Evolutionary conservation across 495 filamentous ascomycete genomes (phyloP).

Genomic region (Letharia lupina): DNA sequence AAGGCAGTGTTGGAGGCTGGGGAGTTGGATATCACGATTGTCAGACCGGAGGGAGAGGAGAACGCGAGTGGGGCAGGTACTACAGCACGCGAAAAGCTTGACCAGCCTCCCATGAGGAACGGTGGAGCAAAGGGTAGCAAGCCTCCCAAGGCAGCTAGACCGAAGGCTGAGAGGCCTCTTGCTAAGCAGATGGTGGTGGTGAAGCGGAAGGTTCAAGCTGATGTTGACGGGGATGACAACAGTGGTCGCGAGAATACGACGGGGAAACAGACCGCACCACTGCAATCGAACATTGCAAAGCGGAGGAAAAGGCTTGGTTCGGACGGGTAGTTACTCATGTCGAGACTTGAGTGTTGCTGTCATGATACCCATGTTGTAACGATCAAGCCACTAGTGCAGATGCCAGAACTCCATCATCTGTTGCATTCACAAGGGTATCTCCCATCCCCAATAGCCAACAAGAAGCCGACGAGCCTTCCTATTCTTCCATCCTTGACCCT

Average conservation of each 20-base stretch:
- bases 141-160: neutral
- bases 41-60: constrained; percentile 17
- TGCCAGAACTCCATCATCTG: neutral
- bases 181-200: neutral
- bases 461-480: neutral
- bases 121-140: neutral
- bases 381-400: neutral
- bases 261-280: neutral
- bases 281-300: neutral
- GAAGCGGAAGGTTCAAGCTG: constrained; percentile 7
- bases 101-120: neutral
- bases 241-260: neutral
- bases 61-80: constrained; percentile 24
- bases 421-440: neutral
- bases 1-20: constrained; percentile 30
- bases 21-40: constrained; percentile 30
- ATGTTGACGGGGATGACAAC: neutral
- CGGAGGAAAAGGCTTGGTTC: constrained; percentile 13
- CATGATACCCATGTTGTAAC: constrained; percentile 3
- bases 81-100: neutral
- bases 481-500: constrained; percentile 11
- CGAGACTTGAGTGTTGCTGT: neutral
- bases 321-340: constrained; percentile 12
- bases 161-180: neutral
- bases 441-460: neutral